Evolutionary conservation across 129 eudicot genomes (phyloP), one percentile per base, ranked within the genome.

Genomic region (Silybum marianum): DNA sequence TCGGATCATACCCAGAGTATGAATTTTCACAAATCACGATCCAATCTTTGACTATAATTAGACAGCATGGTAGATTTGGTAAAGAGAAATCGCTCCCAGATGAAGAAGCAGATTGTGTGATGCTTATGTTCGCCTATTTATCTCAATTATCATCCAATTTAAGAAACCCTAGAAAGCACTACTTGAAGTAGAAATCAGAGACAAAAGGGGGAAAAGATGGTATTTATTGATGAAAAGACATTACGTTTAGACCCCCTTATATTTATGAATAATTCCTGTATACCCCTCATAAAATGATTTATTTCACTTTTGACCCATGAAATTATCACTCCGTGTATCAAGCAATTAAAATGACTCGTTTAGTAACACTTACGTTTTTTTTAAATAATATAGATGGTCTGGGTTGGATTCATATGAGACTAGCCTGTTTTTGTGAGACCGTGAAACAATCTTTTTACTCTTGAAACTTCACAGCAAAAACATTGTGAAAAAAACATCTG

Each of bases 81-180:
- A 4, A 74, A 36, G 5, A 81, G 72, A 74, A 83, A 60, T 78
- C 63, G 77, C 84, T 81, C 82, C 75, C 77, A 14, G 81, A 68
- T 75, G 74, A 40, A 38, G 82, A 75, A 13, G 60, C 62, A 76
- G 86, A 75, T 72, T 58, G 71, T 58, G 71, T 70, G 68, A 79
- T 79, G 73, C 70, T 67, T 72, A 42, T 74, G 75, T 73, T 68
- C 16, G 81, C 80, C 78, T 77, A 36, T 75, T 80, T 65, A 48
- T 78, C 77, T 65, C 73, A 79, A 82, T 67, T 66, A 80, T 82
- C 67, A 76, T 74, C 75, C 83, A 75, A 75, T 66, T 82, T 80
- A 66, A 46, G 82, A 77, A 83, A 83, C 87, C 79, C 85, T 72
- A 85, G 70, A 75, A 71, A 75, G 73, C 39, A 42, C 71, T 46